Evolutionary conservation across 768 basidiomycete genomes (phyloP), one percentile per base, ranked within the genome.

Genomic region (Serendipita indica): DNA sequence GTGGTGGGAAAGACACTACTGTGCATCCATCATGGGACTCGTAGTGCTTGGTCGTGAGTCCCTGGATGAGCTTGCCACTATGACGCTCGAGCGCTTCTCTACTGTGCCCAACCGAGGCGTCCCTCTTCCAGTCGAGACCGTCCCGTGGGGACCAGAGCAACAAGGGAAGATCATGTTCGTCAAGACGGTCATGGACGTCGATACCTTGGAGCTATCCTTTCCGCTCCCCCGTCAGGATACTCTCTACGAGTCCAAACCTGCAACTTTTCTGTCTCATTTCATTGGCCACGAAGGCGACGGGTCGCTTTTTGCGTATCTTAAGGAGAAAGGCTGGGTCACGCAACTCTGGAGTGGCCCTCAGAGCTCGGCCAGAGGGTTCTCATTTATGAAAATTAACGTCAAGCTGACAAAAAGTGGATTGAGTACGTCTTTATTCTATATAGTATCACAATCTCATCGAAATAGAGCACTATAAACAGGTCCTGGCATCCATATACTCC

Each of bases 271-370:
- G 22, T 75, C 81, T 2, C 87, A 92, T 66, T 82, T 94, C 65
- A 70, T 91, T 32, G 92, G 92, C 0, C 90, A 97, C 66, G 92
- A 97, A 71, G 92, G 92, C 1, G 82, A 84, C 33, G 94, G 94
- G 1, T 97, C 94, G 0, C 71, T 98, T 30, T 78, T 88, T 64
- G 89, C 91, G 0, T 90, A 91, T 68, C 75, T 99, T 59, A 98
- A 94, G 72, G 75, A 76, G 62, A 86, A 84, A 66, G 88, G 89
- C 2, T 94, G 91, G 90, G 77, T 86, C 34, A 89, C 83, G 28
- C 74, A 75, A 12, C 72, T 98, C 54, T 80, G 77, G 58, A 75
- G 82, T 41, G 89, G 86, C 1, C 75, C 79, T 2, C 84, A 86
- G 63, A 72, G 75, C 33, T 76, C 89, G 3, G 88, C 79, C 18